Conservation (phyloP, 2,329 filamentous ascomycete genomes). For the Pseudogymnoascus sp. region DNA sequence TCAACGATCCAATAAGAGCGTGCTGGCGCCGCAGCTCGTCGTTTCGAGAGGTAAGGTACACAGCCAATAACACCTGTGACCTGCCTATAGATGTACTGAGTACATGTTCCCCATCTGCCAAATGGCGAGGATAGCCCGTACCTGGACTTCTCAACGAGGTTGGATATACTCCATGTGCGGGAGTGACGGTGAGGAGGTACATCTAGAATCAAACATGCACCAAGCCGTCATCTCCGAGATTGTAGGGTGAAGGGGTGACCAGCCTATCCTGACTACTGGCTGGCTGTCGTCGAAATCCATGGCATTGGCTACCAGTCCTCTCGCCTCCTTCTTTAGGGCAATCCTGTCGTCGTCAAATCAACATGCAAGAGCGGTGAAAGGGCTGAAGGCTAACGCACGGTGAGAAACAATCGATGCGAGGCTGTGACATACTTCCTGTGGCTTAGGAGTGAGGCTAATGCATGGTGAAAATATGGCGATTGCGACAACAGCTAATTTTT, state of each 20-base stretch:
- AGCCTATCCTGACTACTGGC: background rate
- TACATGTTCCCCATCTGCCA: background rate
- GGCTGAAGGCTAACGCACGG: constrained; percentile 1
- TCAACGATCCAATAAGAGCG: background rate
- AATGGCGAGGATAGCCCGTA: background rate
- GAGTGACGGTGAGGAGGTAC: constrained; percentile 3
- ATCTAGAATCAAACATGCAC: constrained; percentile 2
- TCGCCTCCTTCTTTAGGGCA: background rate
- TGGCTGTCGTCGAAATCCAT: background rate
- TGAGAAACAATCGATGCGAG: constrained; percentile 8
- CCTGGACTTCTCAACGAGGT: background rate
- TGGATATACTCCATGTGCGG: background rate
- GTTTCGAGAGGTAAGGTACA: constrained; percentile 5
- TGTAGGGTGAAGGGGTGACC: background rate
- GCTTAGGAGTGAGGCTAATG: constrained; percentile 8
- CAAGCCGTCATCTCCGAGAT: constrained; percentile 6
- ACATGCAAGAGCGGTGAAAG: constrained; percentile 2
- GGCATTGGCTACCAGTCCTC: background rate
- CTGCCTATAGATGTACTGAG: background rate
- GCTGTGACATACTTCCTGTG: constrained; percentile 9
- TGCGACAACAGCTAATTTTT: background rate
- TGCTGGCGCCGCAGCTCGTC: background rate
- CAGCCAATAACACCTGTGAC: background rate
- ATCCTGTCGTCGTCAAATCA: background rate
- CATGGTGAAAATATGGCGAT: constrained; percentile 1